A percentile compares a stretch with the other conserved stretches of the same genome.
phyloP scores from a whole-genome alignment of 257 asterid genomes.

The Solanum ossicruentum region DNA sequence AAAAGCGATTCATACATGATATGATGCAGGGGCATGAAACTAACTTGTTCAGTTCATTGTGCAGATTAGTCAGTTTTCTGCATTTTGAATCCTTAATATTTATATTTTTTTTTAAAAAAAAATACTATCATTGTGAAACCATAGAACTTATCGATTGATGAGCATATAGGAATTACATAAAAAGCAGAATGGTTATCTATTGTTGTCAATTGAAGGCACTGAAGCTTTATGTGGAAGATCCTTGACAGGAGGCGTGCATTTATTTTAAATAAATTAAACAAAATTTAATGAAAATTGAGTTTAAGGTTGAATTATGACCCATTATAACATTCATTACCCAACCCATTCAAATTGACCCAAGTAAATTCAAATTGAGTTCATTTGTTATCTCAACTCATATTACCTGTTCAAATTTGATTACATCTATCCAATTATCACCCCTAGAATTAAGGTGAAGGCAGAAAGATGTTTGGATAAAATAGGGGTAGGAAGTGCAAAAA shows the following conservation, averaged over 20 bases:
- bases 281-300: too few relatives aligned
- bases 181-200: neutral
- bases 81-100: neutral
- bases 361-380: too few relatives aligned
- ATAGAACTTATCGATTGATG: neutral
- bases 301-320: too few relatives aligned
- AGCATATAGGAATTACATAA: neutral
- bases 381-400: too few relatives aligned
- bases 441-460: neutral
- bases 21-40: neutral
- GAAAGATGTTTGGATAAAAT: neutral
- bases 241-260: neutral
- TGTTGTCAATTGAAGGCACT: neutral
- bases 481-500: neutral
- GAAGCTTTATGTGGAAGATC: neutral
- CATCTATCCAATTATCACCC: too few relatives aligned
- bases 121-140: neutral
- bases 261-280: neutral
- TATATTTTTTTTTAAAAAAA: neutral
- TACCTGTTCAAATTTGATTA: too few relatives aligned
- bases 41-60: neutral
- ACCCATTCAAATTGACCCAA: too few relatives aligned
- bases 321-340: too few relatives aligned
- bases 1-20: neutral
- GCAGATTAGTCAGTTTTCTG: neutral